Conservation (phyloP, 2,329 filamentous ascomycete genomes). For the Penicillium sp. region DNA sequence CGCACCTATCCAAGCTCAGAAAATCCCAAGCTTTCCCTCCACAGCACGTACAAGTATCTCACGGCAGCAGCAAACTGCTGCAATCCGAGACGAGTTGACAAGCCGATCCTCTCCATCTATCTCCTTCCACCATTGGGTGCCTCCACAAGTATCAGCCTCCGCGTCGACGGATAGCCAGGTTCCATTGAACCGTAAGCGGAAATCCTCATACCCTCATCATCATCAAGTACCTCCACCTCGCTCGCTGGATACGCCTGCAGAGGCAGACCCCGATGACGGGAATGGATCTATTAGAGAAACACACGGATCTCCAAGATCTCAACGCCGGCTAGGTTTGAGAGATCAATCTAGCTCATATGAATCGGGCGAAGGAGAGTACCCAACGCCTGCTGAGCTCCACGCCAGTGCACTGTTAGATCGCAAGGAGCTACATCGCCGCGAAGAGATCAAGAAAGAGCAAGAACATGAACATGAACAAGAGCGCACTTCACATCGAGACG, state of each 20-base stretch:
- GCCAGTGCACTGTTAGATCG: neutral
- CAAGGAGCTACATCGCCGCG: neutral
- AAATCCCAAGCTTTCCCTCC: neutral
- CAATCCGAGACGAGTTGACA: neutral
- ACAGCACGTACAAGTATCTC: neutral
- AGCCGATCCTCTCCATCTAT: slow-evolving; percentile 5
- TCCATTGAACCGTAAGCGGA: slow-evolving; percentile 9
- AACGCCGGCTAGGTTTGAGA: neutral
- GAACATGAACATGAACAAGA: neutral
- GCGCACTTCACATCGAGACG: neutral
- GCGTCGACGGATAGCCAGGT: neutral
- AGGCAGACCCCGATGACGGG: neutral
- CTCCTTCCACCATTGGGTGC: slow-evolving; percentile 14
- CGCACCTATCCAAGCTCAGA: neutral
- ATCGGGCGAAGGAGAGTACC: neutral
- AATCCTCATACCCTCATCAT: slow-evolving; percentile 1
- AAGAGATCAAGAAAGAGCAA: neutral
- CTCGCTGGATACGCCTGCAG: neutral
- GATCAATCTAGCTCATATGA: neutral
- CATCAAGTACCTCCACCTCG: neutral
- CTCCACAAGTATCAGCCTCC: neutral
- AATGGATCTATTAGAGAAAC: neutral
- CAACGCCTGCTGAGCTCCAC: neutral
- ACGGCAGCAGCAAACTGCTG: neutral
- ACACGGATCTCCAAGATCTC: neutral